Base-by-base conservation (phyloP, 2,329 filamentous ascomycete species). In the Claviceps capensis region DNA sequence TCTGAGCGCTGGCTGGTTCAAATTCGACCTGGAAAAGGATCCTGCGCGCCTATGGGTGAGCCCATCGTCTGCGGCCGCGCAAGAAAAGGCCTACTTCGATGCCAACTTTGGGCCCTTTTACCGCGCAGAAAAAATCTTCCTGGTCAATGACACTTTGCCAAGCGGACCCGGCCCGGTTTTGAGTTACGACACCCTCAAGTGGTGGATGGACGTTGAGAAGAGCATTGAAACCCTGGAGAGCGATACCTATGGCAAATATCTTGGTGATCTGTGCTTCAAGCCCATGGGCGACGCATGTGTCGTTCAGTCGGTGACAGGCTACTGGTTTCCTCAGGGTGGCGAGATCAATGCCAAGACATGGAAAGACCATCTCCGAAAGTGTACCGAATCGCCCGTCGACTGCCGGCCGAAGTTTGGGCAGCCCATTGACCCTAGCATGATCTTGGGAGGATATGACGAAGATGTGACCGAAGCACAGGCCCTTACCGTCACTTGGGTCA, bases 21-120 rank as follows among this genome's bases (percentile, higher is more conserved):
- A 81, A 45, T 98, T 98, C 62, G 77, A 86, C n/a, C 76, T 98
- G 38, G 93, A 97, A 67, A 86, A 76, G 22, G 86, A 97, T 56
- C 93, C 93, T 5, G 93, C 94, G 11, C 82, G 86, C 47, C 73
- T 98, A 8, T 98, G 93, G 93, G 93, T 98, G n/a, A 90, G 91
- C 60, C 93, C 93, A 7, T 85, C 86, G 8, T 97, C 93, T 4
- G 80, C 83, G 48, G 91, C 94, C 19, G 93, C 93, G 0, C 79
- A 88, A 63, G 91, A 98, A 65, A 98, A 98, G 70, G 78, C 78
- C 1, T 98, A 94, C 64, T 98, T 97, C 58, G 94, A 98, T 64
- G 67, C 79, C 38, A 89, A 88, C 60, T 98, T 98, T 64, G 94
- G 93, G 0, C 89, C 91, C 0, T 98, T 98, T 63, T 98, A 93